A percentile compares a stretch with the other conserved stretches of the same genome.
Evolutionary conservation across 1,284 basidiomycete species (phyloP).

Genomic region (Caloboletus firmus): DNA sequence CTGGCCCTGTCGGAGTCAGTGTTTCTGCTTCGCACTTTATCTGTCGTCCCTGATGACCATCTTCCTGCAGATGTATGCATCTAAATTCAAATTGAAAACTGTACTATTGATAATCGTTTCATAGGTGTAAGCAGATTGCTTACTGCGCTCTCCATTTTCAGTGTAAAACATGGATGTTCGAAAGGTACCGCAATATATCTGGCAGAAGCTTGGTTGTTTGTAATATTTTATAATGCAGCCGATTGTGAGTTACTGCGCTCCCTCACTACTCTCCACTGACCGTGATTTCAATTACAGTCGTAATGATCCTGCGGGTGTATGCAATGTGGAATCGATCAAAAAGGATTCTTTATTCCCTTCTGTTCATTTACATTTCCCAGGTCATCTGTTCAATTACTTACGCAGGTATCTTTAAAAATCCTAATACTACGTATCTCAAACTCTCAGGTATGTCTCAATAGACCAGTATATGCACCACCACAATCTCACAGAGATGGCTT

Average conservation of each 20-base stretch:
- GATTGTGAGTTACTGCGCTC: not conserved
- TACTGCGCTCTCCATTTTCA: no score
- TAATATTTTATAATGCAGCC: not conserved
- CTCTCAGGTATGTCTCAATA: not conserved
- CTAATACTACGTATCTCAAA: not conserved
- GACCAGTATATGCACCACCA: no score
- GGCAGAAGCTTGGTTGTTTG: not conserved
- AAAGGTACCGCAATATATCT: not conserved
- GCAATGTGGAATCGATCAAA: no score
- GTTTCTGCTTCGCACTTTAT: no score
- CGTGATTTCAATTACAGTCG: no score
- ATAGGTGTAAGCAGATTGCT: not conserved
- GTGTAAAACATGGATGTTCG: not conserved
- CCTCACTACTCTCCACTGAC: no score
- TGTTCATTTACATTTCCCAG: not conserved
- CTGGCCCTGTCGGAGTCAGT: not conserved
- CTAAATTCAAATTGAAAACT: not conserved
- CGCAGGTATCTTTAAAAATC: not conserved
- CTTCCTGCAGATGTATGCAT: not conserved
- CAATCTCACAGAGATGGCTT: not conserved
- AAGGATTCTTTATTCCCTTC: not conserved
- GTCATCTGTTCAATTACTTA: not conserved
- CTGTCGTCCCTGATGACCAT: not conserved
- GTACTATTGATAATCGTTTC: not conserved
- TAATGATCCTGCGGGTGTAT: slow-evolving; percentile 5